Base-by-base conservation (phyloP, 768 basidiomycete genomes). In the Erythrobasidium yunnanense region DNA sequence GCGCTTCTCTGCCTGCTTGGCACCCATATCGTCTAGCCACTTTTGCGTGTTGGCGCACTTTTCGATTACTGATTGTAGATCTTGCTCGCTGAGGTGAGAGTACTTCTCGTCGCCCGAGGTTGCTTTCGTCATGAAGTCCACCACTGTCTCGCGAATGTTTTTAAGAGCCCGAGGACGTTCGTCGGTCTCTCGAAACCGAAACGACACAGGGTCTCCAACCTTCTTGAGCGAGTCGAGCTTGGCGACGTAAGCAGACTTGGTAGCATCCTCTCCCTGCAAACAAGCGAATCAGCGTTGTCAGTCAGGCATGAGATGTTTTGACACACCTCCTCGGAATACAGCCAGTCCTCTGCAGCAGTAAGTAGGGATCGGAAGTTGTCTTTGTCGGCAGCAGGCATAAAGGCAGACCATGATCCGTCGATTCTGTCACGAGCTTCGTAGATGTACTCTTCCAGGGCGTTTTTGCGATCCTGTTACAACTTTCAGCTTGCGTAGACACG, bases 401-500 rank as follows among this genome's bases (percentile, higher is more conserved):
- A 97, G 13, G 83, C 52, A 18, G 85, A 84, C 73, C 88, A 95
- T 55, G 87, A 84, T 51, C 86, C 88, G 35, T 96, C 92, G 67
- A 99, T 83, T 79, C 95, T 93, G 77, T 83, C 80, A 38, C 91
- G 87, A 73, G 82, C 90, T 25, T 56, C 50, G 33, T 68, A 70
- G 66, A 97, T 87, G 79, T 93, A 96, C 78, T 97, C 95, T 79
- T 99, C 93, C 15, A 99, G 84, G 2, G 92, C 91, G 75, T 99
- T 99, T 80, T 96, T 99, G 77, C 88, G 85, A 77, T 97, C 88
- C 90, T 93, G 62, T 23, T 42, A n/a, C 49, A 22, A n/a, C n/a
- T n/a, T n/a, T n/a, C n/a, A n/a, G n/a, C n/a, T n/a, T n/a, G n/a
- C n/a, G n/a, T 11, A 15, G 29, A 15, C 23, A 22, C 27, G 6